Percentiles rank a stretch among this genome's conserved stretches.
phyloP scores from a whole-genome alignment of 495 filamentous ascomycete species.

The Penicillium canescens region DNA sequence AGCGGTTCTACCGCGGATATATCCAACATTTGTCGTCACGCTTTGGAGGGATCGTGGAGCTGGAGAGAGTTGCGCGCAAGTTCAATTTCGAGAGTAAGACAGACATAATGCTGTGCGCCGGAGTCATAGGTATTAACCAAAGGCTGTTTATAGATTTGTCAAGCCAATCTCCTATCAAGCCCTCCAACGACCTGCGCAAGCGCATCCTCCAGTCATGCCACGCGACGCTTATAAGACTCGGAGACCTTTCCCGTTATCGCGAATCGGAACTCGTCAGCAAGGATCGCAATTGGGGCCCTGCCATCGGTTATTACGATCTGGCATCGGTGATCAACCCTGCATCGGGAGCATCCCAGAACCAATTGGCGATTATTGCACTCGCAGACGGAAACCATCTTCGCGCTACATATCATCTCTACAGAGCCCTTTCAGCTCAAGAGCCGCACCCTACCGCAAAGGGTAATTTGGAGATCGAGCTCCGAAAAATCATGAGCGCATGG shows the following conservation, averaged over 20 bases:
- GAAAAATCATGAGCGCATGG: constrained; percentile 64
- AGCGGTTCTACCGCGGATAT: constrained; percentile 83
- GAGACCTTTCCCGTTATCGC: constrained; percentile 90
- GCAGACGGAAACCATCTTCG: constrained; percentile 75
- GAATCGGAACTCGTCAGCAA: constrained; percentile 65
- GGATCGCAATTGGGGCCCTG: constrained; percentile 75
- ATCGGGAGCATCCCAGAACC: constrained; percentile 82
- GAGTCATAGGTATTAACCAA: constrained; percentile 30
- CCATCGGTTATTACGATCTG: constrained; percentile 80
- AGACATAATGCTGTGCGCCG: neutral
- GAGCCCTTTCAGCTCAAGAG: constrained; percentile 68
- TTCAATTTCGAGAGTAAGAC: constrained; percentile 62
- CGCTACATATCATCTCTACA: constrained; percentile 85
- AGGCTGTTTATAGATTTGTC: constrained; percentile 38
- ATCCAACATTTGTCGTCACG: constrained; percentile 75
- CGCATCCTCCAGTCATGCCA: constrained; percentile 75
- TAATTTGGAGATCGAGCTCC: constrained; percentile 83
- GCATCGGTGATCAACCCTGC: constrained; percentile 76
- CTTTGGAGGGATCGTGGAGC: constrained; percentile 68
- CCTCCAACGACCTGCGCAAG: constrained; percentile 49
- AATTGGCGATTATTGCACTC: constrained; percentile 80
- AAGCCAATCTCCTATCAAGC: constrained; percentile 33
- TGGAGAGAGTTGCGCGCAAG: constrained; percentile 68
- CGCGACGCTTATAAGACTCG: constrained; percentile 78
- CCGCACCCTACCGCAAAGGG: constrained; percentile 69